Evolutionary conservation across 805 yeast species (phyloP).

Genomic region (Wickerhamomyces rabaulensis): DNA sequence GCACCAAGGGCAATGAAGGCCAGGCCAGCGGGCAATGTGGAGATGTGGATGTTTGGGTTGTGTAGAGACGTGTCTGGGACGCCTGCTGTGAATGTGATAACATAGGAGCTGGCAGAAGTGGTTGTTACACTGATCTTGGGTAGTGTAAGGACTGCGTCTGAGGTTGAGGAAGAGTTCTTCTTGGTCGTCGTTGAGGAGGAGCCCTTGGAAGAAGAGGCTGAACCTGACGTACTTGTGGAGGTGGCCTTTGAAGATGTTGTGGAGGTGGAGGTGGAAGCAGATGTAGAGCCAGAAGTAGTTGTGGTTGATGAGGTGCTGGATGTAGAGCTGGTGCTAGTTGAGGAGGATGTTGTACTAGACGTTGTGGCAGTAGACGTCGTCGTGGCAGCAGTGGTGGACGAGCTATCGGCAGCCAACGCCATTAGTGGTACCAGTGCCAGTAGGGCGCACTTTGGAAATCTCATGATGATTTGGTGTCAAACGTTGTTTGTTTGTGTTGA

Average conservation of each 20-base stretch:
- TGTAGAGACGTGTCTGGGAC: constrained; percentile 16
- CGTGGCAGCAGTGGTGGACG: not conserved
- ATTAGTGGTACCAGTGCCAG: not conserved
- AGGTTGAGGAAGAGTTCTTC: not conserved
- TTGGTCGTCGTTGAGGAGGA: not conserved
- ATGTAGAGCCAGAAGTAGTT: constrained; percentile 1
- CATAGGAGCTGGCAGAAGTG: constrained; percentile 7
- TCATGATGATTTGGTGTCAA: not conserved
- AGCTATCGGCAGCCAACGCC: not conserved
- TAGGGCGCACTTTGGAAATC: not conserved
- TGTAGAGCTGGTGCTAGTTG: constrained; percentile 1
- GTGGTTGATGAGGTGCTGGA: not conserved
- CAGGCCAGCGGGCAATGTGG: constrained; percentile 57
- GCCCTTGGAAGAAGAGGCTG: not conserved
- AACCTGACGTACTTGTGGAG: not conserved
- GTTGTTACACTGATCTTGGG: constrained; percentile 17
- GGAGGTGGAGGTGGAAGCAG: not conserved
- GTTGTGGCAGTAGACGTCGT: not conserved
- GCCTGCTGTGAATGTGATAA: constrained; percentile 19
- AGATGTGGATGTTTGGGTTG: constrained; percentile 53
- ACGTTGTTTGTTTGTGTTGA: too few relatives aligned
- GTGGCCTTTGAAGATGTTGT: constrained; percentile 1
- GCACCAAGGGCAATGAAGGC: constrained; percentile 77
- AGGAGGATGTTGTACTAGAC: not conserved
- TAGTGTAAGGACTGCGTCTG: constrained; percentile 4